Percentiles rank a stretch among this genome's conserved stretches.
Conservation (phyloP, 495 filamentous ascomycete species). For the Thozetella sp. region DNA sequence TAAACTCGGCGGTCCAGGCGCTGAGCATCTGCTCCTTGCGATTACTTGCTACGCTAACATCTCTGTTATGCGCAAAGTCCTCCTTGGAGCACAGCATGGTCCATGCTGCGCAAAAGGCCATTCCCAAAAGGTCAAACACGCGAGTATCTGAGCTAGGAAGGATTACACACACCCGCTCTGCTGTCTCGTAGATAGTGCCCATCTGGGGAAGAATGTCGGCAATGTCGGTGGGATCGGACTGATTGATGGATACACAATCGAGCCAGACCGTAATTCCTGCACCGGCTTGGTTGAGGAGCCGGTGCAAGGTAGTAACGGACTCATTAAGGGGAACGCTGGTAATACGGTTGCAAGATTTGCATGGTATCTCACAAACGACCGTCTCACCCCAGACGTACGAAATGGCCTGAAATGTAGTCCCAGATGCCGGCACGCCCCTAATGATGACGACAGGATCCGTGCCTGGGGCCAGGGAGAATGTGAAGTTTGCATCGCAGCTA, state of each 20-base stretch:
- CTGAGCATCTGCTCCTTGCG: not conserved
- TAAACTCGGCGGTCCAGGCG: not conserved
- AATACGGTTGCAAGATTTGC: not conserved
- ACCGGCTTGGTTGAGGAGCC: not conserved
- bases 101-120: not conserved
- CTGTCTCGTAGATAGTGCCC: not conserved
- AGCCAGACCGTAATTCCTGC: not conserved
- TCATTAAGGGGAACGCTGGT: not conserved
- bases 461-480: not conserved
- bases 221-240: not conserved
- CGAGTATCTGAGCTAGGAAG: not conserved
- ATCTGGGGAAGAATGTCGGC: not conserved
- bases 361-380: not conserved
- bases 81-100: not conserved
- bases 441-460: not conserved
- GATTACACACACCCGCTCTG: not conserved
- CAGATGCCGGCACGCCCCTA: not conserved
- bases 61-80: not conserved
- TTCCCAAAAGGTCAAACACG: not conserved
- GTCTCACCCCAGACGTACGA: not conserved
- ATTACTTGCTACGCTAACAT: not conserved
- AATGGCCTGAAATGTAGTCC: not conserved
- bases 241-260: not conserved
- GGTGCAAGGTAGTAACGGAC: not conserved
- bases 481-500: not conserved